Evolutionary conservation across 208 protist genomes (phyloP).

Genomic region (Trypanosoma brucei): DNA sequence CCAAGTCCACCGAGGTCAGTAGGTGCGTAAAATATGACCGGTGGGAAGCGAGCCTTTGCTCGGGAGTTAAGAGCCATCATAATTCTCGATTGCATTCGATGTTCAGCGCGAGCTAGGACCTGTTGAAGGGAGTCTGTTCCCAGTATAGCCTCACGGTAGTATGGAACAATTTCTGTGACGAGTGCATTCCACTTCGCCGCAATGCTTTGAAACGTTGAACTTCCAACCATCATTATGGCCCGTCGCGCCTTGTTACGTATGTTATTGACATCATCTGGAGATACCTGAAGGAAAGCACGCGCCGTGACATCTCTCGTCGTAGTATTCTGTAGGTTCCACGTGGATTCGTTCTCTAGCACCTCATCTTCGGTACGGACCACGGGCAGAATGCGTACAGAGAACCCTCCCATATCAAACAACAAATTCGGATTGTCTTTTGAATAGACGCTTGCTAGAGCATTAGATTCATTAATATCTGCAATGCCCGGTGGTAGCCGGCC

Average conservation of each 20-base stretch:
- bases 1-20: conserved; percentile 98
- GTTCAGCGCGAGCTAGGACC: conserved; percentile 99
- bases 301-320: conserved; percentile 99
- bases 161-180: conserved; percentile 99
- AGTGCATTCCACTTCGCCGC: conserved; percentile 99
- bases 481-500: conserved; percentile 97
- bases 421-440: conserved; percentile 99
- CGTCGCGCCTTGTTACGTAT: conserved; percentile 99
- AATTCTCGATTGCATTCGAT: conserved; percentile 99
- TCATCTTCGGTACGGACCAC: conserved; percentile 90
- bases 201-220: conserved; percentile 99
- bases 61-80: conserved; percentile 99
- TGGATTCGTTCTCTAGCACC: conserved; percentile 95
- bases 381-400: conserved; percentile 96
- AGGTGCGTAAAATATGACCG: conserved; percentile 99
- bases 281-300: conserved; percentile 98
- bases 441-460: conserved; percentile 99
- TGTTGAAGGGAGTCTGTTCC: conserved; percentile 97
- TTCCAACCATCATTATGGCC: conserved; percentile 99
- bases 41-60: conserved; percentile 99
- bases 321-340: conserved; percentile 99
- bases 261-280: conserved; percentile 91
- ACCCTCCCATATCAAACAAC: conserved; percentile 99
- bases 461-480: conserved; percentile 96
- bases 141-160: conserved; percentile 99